Percentiles rank a stretch among this genome's conserved stretches.
Conservation (phyloP, 2,329 filamentous ascomycete species). For the Rhinocladiella mackenziei region DNA sequence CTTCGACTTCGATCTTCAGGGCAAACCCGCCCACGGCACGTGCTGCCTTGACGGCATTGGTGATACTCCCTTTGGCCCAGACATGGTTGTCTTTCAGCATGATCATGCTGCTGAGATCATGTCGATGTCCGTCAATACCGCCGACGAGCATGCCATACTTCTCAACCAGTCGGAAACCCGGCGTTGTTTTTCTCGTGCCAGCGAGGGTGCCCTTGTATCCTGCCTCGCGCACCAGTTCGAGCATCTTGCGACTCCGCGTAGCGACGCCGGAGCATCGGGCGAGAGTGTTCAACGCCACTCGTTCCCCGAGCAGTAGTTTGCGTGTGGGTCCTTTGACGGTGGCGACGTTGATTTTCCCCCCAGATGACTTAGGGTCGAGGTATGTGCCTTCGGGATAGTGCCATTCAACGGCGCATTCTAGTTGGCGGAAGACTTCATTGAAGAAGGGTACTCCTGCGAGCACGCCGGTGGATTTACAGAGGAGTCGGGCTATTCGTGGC, state of each 20-base stretch:
- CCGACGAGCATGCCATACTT: constrained; percentile 98
- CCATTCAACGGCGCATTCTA: constrained; percentile 91
- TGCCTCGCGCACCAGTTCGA: constrained; percentile 55
- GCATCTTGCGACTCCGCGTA: constrained; percentile 58
- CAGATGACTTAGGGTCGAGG: constrained; percentile 57
- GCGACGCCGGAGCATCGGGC: constrained; percentile 90
- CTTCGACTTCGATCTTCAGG: constrained; percentile 94
- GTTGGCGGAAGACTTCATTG: constrained; percentile 84
- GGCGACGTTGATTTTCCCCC: constrained; percentile 59
- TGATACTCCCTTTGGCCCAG: constrained; percentile 71
- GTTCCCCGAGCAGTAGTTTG: constrained; percentile 81
- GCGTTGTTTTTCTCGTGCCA: constrained; percentile 94
- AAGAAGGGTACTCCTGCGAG: constrained; percentile 93
- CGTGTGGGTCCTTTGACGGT: constrained; percentile 82
- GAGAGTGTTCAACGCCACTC: constrained; percentile 86
- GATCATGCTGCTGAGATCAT: constrained; percentile 90
- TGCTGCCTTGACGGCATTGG: constrained; percentile 77
- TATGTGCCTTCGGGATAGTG: constrained; percentile 69
- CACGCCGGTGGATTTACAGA: constrained; percentile 69
- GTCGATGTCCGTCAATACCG: constrained; percentile 84
- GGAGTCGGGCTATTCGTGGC: constrained; percentile 61
- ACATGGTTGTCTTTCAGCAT: constrained; percentile 99
- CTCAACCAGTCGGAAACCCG: constrained; percentile 89
- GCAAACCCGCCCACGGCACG: constrained; percentile 82
- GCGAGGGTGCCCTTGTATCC: constrained; percentile 84